Evolutionary conservation across 1,284 basidiomycete genomes (phyloP).

Genomic region (Sutorius eximius): DNA sequence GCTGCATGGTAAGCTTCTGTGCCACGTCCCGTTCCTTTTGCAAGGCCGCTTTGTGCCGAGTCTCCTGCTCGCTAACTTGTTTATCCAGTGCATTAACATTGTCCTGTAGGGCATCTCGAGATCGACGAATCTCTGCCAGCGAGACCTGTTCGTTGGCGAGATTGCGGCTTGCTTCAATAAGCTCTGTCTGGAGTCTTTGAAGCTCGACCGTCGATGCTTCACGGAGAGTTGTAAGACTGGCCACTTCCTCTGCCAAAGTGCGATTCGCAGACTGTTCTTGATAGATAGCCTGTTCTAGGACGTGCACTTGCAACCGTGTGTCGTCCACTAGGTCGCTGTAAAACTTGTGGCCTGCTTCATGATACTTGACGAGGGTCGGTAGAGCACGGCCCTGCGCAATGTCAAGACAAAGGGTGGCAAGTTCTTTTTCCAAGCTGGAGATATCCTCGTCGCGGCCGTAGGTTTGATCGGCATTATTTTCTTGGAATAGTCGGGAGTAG

Average conservation of each 20-base stretch:
- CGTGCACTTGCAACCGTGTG: constrained; percentile 33
- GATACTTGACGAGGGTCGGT: constrained; percentile 15
- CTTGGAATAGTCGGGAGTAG: constrained; percentile 31
- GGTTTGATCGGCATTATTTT: constrained; percentile 1
- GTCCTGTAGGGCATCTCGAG: constrained; percentile 35
- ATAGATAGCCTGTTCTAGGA: constrained; percentile 29
- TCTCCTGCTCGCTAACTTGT: constrained; percentile 26
- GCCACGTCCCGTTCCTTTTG: constrained; percentile 53
- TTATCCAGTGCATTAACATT: constrained; percentile 24
- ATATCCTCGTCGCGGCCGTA: background rate
- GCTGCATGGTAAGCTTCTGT: constrained; percentile 47
- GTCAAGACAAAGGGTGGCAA: constrained; percentile 17
- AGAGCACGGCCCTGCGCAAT: constrained; percentile 18
- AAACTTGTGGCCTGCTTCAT: constrained; percentile 31
- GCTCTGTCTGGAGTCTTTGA: constrained; percentile 40
- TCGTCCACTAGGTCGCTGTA: constrained; percentile 38
- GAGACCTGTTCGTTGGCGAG: constrained; percentile 26
- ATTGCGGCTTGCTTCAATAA: constrained; percentile 26
- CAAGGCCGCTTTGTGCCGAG: constrained; percentile 36
- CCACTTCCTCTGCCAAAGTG: constrained; percentile 40
- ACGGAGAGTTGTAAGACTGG: constrained; percentile 38
- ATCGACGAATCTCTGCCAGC: constrained; percentile 14
- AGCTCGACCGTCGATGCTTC: constrained; percentile 42
- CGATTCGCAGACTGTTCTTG: constrained; percentile 36
- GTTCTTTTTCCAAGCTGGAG: constrained; percentile 16